phyloP scores from a whole-genome alignment of 768 basidiomycete genomes.

The Lactifluus piperatus region DNA sequence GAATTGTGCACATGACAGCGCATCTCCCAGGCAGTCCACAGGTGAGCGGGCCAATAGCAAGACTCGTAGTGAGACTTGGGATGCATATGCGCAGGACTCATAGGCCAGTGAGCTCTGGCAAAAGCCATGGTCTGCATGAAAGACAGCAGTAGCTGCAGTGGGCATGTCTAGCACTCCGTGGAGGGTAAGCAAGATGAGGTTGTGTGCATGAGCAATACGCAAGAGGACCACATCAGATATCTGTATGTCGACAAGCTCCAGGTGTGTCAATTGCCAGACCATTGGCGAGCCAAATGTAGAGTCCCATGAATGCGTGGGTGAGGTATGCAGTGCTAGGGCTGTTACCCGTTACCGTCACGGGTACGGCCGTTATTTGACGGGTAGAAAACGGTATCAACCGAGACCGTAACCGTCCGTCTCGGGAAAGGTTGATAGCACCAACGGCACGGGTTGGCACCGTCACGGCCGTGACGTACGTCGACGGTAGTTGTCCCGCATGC shows the following conservation, averaged over 20 bases:
- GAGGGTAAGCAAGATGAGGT: constrained; percentile 51
- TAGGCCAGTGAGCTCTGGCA: constrained; percentile 43
- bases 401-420: too few species aligned
- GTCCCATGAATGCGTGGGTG: constrained; percentile 57
- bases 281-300: constrained; percentile 51
- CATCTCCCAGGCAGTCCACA: constrained; percentile 28
- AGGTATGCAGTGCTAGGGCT: too few species aligned
- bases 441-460: too few species aligned
- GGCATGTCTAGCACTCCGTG: constrained; percentile 60
- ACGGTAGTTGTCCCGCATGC: too few species aligned
- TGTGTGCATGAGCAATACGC: constrained; percentile 53
- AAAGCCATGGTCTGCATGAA: constrained; percentile 49
- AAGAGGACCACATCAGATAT: constrained; percentile 55
- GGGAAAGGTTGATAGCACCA: too few species aligned
- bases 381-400: too few species aligned
- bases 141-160: constrained; percentile 46
- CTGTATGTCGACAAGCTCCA: constrained; percentile 60
- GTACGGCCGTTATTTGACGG: too few species aligned
- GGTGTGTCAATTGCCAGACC: constrained; percentile 57
- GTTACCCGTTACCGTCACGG: too few species aligned
- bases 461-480: too few species aligned
- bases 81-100: constrained; percentile 52
- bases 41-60: constrained; percentile 33
- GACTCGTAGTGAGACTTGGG: constrained; percentile 36
- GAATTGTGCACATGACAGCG: constrained; percentile 42